phyloP scores from a whole-genome alignment of 176 grass and related monocot species.

The Triticum urartu region DNA sequence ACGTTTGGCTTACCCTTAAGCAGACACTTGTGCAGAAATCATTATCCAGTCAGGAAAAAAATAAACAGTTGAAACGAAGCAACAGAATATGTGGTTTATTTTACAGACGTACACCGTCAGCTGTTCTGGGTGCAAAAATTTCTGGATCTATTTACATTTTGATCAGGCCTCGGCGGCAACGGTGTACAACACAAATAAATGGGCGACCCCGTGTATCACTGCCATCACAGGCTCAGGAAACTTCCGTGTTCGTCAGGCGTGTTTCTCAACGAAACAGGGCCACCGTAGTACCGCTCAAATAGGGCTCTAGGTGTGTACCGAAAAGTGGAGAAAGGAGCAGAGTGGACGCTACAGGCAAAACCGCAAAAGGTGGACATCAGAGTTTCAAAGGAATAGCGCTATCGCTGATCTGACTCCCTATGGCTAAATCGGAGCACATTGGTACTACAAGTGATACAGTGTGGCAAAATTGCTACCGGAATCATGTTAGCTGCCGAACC shows the following conservation, averaged over 20 bases:
- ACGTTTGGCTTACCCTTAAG: neutral
- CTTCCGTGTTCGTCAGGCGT: neutral
- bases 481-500: slow-evolving; percentile 51
- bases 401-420: neutral
- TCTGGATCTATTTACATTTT: slow-evolving; percentile 34
- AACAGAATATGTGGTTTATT: neutral
- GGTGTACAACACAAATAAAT: neutral
- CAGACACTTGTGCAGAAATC: neutral
- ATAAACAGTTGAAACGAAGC: neutral
- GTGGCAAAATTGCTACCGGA: neutral
- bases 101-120: neutral
- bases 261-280: neutral
- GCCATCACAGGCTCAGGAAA: neutral
- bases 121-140: slow-evolving; percentile 22
- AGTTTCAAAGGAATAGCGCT: neutral
- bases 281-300: neutral
- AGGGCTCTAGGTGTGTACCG: neutral
- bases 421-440: slow-evolving; percentile 9
- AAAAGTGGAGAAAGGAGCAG: neutral
- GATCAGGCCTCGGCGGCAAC: neutral
- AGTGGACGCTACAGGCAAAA: neutral
- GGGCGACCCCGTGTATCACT: neutral
- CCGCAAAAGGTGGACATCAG: neutral
- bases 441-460: neutral
- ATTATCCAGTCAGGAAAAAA: neutral